A percentile compares a stretch with the other conserved stretches of the same genome.
These are phyloP conservation scores for Calonectria pseudoturangicola DNA, from an alignment of 2,329 filamentous ascomycete species.

Conservation along the genomic window DNA sequence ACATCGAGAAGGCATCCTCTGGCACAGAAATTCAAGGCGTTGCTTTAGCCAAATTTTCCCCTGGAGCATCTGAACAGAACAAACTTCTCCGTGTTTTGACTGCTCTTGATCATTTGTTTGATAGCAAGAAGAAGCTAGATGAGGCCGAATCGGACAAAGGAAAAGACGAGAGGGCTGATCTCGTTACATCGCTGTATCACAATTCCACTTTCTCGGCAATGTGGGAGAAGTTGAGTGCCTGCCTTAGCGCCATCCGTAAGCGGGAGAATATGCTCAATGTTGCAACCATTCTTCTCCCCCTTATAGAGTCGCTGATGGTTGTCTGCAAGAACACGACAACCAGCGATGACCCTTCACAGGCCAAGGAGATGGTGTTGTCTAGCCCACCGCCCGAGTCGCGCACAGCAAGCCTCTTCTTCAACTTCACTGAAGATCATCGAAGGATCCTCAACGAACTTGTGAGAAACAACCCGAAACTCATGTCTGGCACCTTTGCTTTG, in stretches of 20 bases:
- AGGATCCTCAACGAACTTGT: conserved; percentile 99
- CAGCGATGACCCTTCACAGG: conserved; percentile 77
- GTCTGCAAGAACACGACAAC: conserved; percentile 98
- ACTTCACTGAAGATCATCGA: conserved; percentile 96
- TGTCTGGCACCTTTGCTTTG: conserved; percentile 98
- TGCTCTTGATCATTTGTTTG: conserved; percentile 96
- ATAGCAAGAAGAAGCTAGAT: conserved; percentile 81
- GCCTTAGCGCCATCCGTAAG: conserved; percentile 89
- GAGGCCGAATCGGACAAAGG: conserved; percentile 69
- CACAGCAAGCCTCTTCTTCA: conserved; percentile 95
- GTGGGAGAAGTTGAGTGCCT: conserved; percentile 94
- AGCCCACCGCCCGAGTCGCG: conserved; percentile 85
- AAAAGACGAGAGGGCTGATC: conserved; percentile 83
- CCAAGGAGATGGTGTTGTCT: conserved; percentile 82
- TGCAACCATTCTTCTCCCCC: conserved; percentile 92
- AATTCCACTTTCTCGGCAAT: conserved; percentile 92
- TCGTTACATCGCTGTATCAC: conserved; percentile 91
- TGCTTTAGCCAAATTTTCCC: conserved; percentile 95
- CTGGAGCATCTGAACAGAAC: conserved; percentile 95
- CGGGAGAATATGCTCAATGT: conserved; percentile 98
- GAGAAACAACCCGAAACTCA: conserved; percentile 96
- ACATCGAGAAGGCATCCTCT: conserved; percentile 89
- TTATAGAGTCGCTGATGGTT: conserved; percentile 98
- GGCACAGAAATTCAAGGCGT: conserved; percentile 97
- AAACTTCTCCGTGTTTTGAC: conserved; percentile 95